phyloP scores from a whole-genome alignment of 176 grass and related monocot genomes.

The Olyra latifolia region DNA sequence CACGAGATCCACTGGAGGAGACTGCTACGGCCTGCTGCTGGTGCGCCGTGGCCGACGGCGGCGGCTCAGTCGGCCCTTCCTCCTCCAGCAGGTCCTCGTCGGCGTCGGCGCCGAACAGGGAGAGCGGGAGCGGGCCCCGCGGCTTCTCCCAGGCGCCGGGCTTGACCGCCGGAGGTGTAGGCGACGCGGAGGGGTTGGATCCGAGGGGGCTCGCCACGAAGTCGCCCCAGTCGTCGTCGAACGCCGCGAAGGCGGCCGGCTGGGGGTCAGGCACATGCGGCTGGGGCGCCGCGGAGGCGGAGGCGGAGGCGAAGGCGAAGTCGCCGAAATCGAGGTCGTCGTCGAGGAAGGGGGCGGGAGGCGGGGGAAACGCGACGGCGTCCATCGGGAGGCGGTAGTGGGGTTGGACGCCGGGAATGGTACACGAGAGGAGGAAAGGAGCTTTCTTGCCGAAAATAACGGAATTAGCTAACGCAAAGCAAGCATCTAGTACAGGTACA shows the following conservation, averaged over 20 bases:
- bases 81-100: not conserved
- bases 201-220: slow-evolving; percentile 48
- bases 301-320: slow-evolving; percentile 43
- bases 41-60: not conserved
- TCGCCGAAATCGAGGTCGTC: slow-evolving; percentile 55
- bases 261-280: too few species aligned
- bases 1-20: not conserved
- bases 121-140: slow-evolving; percentile 47
- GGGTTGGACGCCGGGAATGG: slow-evolving; percentile 2
- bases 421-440: not conserved
- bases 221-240: slow-evolving; percentile 64
- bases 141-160: slow-evolving; percentile 42
- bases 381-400: slow-evolving; percentile 30
- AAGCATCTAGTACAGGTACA: too few species aligned
- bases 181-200: slow-evolving; percentile 12
- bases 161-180: not conserved
- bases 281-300: not conserved
- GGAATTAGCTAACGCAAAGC: too few species aligned
- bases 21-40: not conserved
- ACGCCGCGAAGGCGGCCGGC: slow-evolving; percentile 26
- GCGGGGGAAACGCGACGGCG: slow-evolving; percentile 56
- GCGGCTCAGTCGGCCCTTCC: not conserved
- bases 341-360: slow-evolving; percentile 46
- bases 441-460: too few species aligned
- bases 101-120: slow-evolving; percentile 49